Percentiles rank a stretch among this genome's conserved stretches.
These are phyloP conservation scores for Heterobasidion occidentale DNA, from an alignment of 1,284 basidiomycete species.

Conservation along the genomic window DNA sequence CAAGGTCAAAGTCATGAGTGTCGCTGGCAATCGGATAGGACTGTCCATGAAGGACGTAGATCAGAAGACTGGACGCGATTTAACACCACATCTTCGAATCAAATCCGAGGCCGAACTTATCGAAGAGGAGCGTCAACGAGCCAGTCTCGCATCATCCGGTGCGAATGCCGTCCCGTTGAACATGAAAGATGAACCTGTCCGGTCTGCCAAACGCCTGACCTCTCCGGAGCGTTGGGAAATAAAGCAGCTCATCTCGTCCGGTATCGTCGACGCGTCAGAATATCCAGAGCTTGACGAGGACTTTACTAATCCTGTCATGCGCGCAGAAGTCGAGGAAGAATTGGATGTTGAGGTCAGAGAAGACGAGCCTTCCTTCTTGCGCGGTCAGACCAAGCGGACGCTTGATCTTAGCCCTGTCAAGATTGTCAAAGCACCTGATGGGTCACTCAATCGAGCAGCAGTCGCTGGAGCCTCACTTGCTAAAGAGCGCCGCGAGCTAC, in stretches of 20 bases:
- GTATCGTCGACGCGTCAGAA: conserved; percentile 86
- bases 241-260: conserved; percentile 96
- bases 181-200: conserved; percentile 44
- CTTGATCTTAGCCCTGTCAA: conserved; percentile 96
- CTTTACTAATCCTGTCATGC: conserved; percentile 67
- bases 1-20: conserved; percentile 94
- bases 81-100: conserved; percentile 90
- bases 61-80: conserved; percentile 82
- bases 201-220: conserved; percentile 86
- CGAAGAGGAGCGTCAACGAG: conserved; percentile 63
- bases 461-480: conserved; percentile 89
- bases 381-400: conserved; percentile 93
- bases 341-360: conserved; percentile 96
- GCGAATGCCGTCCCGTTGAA: conserved; percentile 64
- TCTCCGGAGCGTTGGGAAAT: conserved; percentile 99
- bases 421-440: conserved; percentile 92
- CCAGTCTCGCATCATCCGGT: conserved; percentile 57
- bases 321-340: conserved; percentile 89
- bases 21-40: conserved; percentile 74
- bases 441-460: conserved; percentile 92
- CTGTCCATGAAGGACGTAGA: conserved; percentile 99
- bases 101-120: conserved; percentile 86
- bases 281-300: conserved; percentile 97
- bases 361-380: conserved; percentile 94
- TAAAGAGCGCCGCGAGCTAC: conserved; percentile 90